Percentiles rank a stretch among this genome's conserved stretches.
Evolutionary conservation across 2,329 filamentous ascomycete species (phyloP).

Genomic region (Pseudopithomyces maydicus): DNA sequence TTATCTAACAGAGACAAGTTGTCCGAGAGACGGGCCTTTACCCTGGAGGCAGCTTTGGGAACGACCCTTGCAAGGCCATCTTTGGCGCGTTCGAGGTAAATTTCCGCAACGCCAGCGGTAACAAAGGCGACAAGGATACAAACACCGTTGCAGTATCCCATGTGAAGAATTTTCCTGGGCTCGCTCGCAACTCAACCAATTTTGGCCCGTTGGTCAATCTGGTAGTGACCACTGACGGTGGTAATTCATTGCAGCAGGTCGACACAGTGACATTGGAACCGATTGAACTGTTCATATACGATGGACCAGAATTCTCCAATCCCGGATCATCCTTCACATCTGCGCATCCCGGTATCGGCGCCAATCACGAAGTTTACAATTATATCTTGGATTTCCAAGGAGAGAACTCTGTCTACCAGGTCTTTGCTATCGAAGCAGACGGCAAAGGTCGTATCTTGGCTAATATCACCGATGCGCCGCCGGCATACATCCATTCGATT

Average conservation of each 20-base stretch:
- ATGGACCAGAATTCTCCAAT: neutral
- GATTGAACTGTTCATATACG: slow-evolving; percentile 11
- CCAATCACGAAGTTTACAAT: slow-evolving; percentile 9
- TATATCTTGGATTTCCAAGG: slow-evolving; percentile 9
- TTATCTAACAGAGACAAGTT: neutral
- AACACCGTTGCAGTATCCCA: neutral
- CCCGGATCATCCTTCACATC: neutral
- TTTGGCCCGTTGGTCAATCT: slow-evolving; percentile 13
- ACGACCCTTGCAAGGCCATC: slow-evolving; percentile 13
- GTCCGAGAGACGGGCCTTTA: slow-evolving; percentile 8
- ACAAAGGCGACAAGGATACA: neutral
- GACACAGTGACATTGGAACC: slow-evolving; percentile 12
- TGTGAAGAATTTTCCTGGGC: slow-evolving; percentile 13
- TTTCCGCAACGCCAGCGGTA: slow-evolving; percentile 5
- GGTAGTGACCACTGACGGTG: slow-evolving; percentile 8
- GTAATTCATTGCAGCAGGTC: slow-evolving; percentile 6
- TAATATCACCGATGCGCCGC: slow-evolving; percentile 10
- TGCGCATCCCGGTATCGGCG: slow-evolving; percentile 11
- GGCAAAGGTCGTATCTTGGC: slow-evolving; percentile 7
- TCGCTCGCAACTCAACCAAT: slow-evolving; percentile 12
- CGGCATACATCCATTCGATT: slow-evolving; percentile 10
- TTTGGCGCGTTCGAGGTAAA: slow-evolving; percentile 10
- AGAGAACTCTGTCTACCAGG: slow-evolving; percentile 1
- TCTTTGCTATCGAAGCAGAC: slow-evolving; percentile 11
- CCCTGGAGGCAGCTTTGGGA: slow-evolving; percentile 4